A percentile compares a stretch with the other conserved stretches of the same genome.
These are phyloP conservation scores for Solanum phureja DNA, from an alignment of 257 asterid species.

Conservation along the genomic window DNA sequence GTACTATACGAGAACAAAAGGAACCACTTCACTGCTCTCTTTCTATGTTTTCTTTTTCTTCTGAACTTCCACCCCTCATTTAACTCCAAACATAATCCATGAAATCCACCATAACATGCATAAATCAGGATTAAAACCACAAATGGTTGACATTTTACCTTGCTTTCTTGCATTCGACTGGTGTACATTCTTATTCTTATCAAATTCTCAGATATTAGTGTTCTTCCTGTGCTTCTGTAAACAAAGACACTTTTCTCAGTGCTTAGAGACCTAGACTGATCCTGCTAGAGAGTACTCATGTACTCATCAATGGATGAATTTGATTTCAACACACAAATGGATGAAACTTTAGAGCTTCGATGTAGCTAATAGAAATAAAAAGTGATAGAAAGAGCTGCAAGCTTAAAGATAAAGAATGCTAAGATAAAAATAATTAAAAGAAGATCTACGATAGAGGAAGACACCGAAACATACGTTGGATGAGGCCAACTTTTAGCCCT, in stretches of 20 bases:
- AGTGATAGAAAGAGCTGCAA: constrained; percentile 4
- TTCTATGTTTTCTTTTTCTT: background rate
- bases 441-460: background rate
- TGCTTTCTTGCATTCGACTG: background rate
- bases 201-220: background rate
- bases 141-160: background rate
- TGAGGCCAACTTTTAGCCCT: constrained; percentile 97
- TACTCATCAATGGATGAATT: background rate
- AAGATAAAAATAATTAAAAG: background rate
- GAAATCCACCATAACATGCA: background rate
- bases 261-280: background rate
- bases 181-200: background rate
- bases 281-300: background rate
- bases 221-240: background rate
- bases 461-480: constrained; percentile 73
- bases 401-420: background rate
- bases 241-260: background rate
- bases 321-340: background rate
- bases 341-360: background rate
- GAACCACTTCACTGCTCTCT: background rate
- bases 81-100: background rate
- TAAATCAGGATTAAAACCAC: background rate
- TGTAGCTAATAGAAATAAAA: background rate
- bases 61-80: background rate
- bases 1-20: background rate